Percentiles rank a stretch among this genome's conserved stretches.
These are phyloP conservation scores for Globisporangium lucens DNA, from an alignment of 352 stramenopile genomes.

Conservation along the genomic window DNA sequence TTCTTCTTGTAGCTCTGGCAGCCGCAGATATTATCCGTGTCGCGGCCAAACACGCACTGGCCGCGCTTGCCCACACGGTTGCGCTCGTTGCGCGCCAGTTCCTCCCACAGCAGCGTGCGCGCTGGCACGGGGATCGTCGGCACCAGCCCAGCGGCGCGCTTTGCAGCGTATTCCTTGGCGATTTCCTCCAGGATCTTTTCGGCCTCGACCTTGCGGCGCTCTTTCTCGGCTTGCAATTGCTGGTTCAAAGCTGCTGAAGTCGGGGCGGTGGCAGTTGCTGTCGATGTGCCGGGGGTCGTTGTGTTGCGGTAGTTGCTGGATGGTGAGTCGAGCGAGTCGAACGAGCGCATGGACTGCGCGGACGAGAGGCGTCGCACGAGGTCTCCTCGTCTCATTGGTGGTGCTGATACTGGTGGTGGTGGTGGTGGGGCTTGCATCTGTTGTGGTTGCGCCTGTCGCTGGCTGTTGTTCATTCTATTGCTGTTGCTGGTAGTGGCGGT, in stretches of 20 bases:
- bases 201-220: slow-evolving; percentile 45
- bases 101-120: slow-evolving; percentile 77
- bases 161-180: slow-evolving; percentile 79
- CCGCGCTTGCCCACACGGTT: slow-evolving; percentile 41
- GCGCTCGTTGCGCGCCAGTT: slow-evolving; percentile 54
- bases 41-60: slow-evolving; percentile 66
- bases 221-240: slow-evolving; percentile 20
- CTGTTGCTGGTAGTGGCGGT: not conserved
- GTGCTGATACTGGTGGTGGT: not conserved
- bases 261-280: not conserved
- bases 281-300: not conserved
- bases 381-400: not conserved
- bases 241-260: slow-evolving; percentile 3
- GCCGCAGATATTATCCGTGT: slow-evolving; percentile 47
- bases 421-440: not conserved
- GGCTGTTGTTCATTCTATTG: slow-evolving; percentile 2
- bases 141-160: slow-evolving; percentile 68
- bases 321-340: slow-evolving; percentile 13
- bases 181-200: slow-evolving; percentile 73
- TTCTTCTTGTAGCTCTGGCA: slow-evolving; percentile 59
- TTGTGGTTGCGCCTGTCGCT: not conserved
- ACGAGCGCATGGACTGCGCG: slow-evolving; percentile 11
- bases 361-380: slow-evolving; percentile 18
- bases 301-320: slow-evolving; percentile 3
- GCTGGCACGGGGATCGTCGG: slow-evolving; percentile 67